Base-by-base conservation (phyloP, 208 protist species). In the Tritrichomonas musculus region DNA sequence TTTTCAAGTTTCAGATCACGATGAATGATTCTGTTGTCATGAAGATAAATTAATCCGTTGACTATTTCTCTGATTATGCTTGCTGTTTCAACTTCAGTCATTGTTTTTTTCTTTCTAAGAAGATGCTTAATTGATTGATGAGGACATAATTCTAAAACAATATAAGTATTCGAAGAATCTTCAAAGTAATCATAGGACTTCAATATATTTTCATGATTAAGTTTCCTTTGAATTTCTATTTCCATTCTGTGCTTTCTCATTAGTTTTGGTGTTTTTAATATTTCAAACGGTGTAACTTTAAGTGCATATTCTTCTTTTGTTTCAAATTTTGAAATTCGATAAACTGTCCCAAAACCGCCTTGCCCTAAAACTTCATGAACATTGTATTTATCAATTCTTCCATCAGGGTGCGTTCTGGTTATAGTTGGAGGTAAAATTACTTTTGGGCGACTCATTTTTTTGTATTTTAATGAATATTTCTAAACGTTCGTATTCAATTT, bases 1-100 rank as follows among this genome's bases (percentile, higher is more conserved):
- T 99, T 99, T 60, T 97, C 97, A 20, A 98, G 96, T 94, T 99
- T 99, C 39, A 99, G 94, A 94, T 99, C 98, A 36, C 98, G 96
- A 94, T 99, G 98, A 93, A 99, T 99, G 41, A 99, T 96, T 72
- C 96, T 36, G 1, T 92, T 64, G 11, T 47, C 36, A 50, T 92
- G 88, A 9, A 92, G 17, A 92, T 92, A 92, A 8, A 13, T 9
- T 14, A 92, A 5, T 22, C 88, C 88, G 22, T 92, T 22, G 27
- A 92, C 11, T 33, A 92, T 36, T 9, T 92, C 82, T 50, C 36
- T 33, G 36, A 93, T 22, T 36, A 69, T 41, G 33, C 72, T 49
- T 1, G 20, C 4, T 53, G 36, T 41, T 50, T 73, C 53, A 30
- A 9, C 5, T 30, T 94, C 94, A 39, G 30, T 65, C 4, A 94